Evolutionary conservation across 345 rosid species (phyloP).

Genomic region (Gynandropsis gynandra): DNA sequence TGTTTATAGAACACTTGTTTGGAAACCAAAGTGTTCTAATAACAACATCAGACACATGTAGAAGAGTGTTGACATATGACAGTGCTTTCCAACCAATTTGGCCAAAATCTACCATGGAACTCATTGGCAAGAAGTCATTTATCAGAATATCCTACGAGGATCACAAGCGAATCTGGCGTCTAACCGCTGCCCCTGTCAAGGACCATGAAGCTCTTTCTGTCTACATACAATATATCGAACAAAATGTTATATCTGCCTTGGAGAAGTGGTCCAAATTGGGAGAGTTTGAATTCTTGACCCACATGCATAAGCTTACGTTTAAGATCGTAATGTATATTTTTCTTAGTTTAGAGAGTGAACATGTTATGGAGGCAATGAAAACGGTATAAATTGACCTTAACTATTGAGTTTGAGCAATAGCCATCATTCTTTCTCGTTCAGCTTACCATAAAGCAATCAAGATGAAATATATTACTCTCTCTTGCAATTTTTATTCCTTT

Average conservation of each 20-base stretch:
- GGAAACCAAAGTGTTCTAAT: constrained; percentile 79
- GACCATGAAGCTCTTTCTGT: constrained; percentile 46
- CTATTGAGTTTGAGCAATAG: constrained; percentile 46
- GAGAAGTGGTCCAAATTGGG: constrained; percentile 63
- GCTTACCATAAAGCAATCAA: constrained; percentile 47
- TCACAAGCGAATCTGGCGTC: constrained; percentile 48
- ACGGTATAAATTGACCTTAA: constrained; percentile 69
- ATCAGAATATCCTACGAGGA: constrained; percentile 37
- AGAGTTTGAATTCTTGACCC: constrained; percentile 59
- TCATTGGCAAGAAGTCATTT: constrained; percentile 80
- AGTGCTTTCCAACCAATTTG: constrained; percentile 73
- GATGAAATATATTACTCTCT: constrained; percentile 20
- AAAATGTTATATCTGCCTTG: constrained; percentile 38
- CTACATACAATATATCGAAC: constrained; percentile 40
- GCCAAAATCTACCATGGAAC: constrained; percentile 58
- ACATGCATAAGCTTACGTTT: constrained; percentile 72
- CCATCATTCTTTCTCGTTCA: constrained; percentile 50
- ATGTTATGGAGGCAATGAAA: constrained; percentile 54
- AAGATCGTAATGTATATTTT: constrained; percentile 74
- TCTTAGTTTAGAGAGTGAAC: constrained; percentile 55
- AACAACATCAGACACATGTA: constrained; percentile 62
- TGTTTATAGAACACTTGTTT: constrained; percentile 80
- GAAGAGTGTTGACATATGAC: constrained; percentile 55
- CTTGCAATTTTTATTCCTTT: not conserved
- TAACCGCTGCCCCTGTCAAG: constrained; percentile 44